phyloP scores from a whole-genome alignment of 208 protist genomes.

The Leishmania martiniquensis region DNA sequence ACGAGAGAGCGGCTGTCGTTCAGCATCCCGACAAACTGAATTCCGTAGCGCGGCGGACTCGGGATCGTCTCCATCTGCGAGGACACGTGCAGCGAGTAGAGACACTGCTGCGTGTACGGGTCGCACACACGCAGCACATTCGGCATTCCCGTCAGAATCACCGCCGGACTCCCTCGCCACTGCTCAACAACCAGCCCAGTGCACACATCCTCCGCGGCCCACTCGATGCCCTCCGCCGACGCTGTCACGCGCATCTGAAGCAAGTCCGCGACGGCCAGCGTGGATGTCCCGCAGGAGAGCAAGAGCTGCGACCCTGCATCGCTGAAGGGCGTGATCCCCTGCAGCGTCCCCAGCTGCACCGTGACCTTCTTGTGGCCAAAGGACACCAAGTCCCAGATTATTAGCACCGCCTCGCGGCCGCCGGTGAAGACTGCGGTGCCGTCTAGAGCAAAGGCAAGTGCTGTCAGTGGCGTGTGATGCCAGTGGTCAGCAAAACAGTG shows the following conservation, averaged over 20 bases:
- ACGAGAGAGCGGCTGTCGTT: slow-evolving; percentile 68
- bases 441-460: slow-evolving; percentile 73
- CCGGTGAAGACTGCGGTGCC: slow-evolving; percentile 78
- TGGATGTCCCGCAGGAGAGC: slow-evolving; percentile 66
- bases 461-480: slow-evolving; percentile 87
- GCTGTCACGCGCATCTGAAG: slow-evolving; percentile 66
- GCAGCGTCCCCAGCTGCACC: slow-evolving; percentile 34
- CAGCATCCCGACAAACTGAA: slow-evolving; percentile 75
- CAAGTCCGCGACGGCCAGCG: slow-evolving; percentile 70
- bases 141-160: slow-evolving; percentile 80
- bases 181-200: slow-evolving; percentile 69
- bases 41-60: slow-evolving; percentile 69
- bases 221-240: slow-evolving; percentile 82
- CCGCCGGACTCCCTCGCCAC: slow-evolving; percentile 75
- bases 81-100: slow-evolving; percentile 90
- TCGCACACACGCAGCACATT: slow-evolving; percentile 86
- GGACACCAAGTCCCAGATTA: slow-evolving; percentile 73
- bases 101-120: slow-evolving; percentile 81
- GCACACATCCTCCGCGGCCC: slow-evolving; percentile 68
- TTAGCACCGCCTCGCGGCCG: slow-evolving; percentile 64
- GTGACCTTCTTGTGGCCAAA: slow-evolving; percentile 43
- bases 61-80: slow-evolving; percentile 87
- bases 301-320: slow-evolving; percentile 51
- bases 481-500: slow-evolving; percentile 90
- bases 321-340: slow-evolving; percentile 41